phyloP scores from a whole-genome alignment of 768 basidiomycete species.

The Tricholoma flavovirens region DNA sequence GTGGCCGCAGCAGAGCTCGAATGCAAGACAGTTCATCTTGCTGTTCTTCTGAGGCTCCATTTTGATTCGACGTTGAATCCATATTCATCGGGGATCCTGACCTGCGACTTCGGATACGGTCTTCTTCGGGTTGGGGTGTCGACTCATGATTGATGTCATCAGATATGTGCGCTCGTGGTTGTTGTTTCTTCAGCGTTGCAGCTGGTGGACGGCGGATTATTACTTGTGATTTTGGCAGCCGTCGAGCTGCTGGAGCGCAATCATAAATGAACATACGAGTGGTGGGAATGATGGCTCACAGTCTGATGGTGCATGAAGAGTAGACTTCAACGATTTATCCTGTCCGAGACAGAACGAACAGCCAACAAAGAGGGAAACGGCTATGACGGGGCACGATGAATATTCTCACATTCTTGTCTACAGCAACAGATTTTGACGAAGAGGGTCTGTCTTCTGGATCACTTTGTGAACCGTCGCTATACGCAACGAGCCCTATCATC shows the following conservation, averaged over 20 bases:
- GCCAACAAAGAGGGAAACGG: conserved; percentile 66
- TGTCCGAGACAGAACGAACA: conserved; percentile 54
- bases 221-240: conserved; percentile 48
- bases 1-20: conserved; percentile 53
- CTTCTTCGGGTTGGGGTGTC: conserved; percentile 3
- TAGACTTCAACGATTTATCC: conserved; percentile 49
- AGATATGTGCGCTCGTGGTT: conserved; percentile 41
- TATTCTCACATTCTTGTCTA: conserved; percentile 56
- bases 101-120: background rate
- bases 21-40: conserved; percentile 50
- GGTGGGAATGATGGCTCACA: conserved; percentile 27
- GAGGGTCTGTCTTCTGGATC: conserved; percentile 43
- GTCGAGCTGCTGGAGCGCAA: conserved; percentile 26
- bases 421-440: conserved; percentile 21
- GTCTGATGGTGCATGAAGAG: conserved; percentile 32
- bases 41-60: conserved; percentile 15
- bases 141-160: conserved; percentile 32
- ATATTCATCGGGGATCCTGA: conserved; percentile 16
- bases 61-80: conserved; percentile 16
- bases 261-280: background rate
- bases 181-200: conserved; percentile 34
- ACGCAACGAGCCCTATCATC: conserved; percentile 50
- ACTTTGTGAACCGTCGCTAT: conserved; percentile 59
- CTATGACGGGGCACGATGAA: conserved; percentile 29
- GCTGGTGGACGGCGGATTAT: conserved; percentile 50